Conservation (phyloP, 768 basidiomycete genomes). For the Rhizopogon vulgaris region DNA sequence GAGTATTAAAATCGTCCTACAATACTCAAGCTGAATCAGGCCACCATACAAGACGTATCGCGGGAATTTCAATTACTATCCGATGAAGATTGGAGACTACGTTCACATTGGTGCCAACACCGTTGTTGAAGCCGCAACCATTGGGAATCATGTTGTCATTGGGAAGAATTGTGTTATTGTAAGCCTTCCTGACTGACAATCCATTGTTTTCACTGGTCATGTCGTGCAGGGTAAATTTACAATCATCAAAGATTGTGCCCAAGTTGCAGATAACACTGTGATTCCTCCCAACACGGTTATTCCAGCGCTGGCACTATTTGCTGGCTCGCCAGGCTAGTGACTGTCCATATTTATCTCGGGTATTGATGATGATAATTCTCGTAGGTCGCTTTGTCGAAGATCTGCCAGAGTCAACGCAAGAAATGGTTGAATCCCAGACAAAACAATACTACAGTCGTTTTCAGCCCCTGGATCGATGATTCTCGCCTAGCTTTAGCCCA, state of each 20-base stretch:
- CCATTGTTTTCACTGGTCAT: neutral
- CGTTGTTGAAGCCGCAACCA: slow-evolving; percentile 90
- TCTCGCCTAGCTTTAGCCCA: neutral
- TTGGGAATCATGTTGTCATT: slow-evolving; percentile 91
- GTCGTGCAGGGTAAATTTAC: slow-evolving; percentile 81
- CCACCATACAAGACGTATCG: slow-evolving; percentile 89
- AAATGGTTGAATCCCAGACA: slow-evolving; percentile 79
- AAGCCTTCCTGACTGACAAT: slow-evolving; percentile 19
- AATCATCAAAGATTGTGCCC: slow-evolving; percentile 93
- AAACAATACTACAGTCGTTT: slow-evolving; percentile 85
- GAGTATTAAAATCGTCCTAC: neutral
- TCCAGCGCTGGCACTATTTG: slow-evolving; percentile 78
- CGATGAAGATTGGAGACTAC: slow-evolving; percentile 94
- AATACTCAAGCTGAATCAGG: slow-evolving; percentile 27
- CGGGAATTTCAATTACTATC: slow-evolving; percentile 93
- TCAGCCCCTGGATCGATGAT: slow-evolving; percentile 46
- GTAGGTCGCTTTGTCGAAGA: slow-evolving; percentile 77
- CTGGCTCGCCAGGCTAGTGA: slow-evolving; percentile 82
- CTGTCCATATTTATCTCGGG: neutral
- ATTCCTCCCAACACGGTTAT: slow-evolving; percentile 90
- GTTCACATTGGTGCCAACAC: slow-evolving; percentile 89
- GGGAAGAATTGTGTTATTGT: slow-evolving; percentile 96
- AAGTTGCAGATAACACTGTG: slow-evolving; percentile 83
- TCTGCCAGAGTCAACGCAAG: slow-evolving; percentile 91
- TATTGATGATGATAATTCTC: neutral